Conservation (phyloP, 2,329 filamentous ascomycete genomes). For the Paecilomyces fulvus region DNA sequence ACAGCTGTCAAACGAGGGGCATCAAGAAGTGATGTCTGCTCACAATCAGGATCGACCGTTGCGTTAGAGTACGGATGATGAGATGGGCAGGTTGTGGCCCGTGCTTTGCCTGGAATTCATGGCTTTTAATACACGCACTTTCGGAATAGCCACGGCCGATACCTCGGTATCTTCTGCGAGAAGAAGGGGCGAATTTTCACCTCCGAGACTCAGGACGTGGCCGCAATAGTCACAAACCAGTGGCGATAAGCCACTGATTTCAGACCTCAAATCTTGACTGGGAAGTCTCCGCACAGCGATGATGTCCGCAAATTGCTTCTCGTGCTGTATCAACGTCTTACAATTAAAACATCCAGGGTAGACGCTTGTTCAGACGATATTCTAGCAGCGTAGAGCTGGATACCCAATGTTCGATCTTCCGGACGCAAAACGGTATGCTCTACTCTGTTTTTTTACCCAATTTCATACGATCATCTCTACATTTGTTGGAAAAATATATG, state of each 20-base stretch:
- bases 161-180: background rate
- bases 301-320: background rate
- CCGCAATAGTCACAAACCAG: background rate
- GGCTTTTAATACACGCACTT: background rate
- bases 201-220: background rate
- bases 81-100: background rate
- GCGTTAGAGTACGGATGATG: background rate
- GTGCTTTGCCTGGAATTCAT: background rate
- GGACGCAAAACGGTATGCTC: conserved; percentile 26
- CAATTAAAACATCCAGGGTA: background rate
- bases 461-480: background rate
- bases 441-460: background rate
- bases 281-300: background rate
- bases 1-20: background rate
- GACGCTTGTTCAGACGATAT: background rate
- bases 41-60: background rate
- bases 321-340: background rate
- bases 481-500: background rate
- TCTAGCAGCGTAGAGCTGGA: background rate
- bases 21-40: background rate
- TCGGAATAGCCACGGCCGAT: background rate
- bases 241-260: background rate
- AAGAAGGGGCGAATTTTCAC: background rate
- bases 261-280: background rate
- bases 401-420: conserved; percentile 28